phyloP scores from a whole-genome alignment of 2,329 filamentous ascomycete genomes.

The Dendryphion nanum region DNA sequence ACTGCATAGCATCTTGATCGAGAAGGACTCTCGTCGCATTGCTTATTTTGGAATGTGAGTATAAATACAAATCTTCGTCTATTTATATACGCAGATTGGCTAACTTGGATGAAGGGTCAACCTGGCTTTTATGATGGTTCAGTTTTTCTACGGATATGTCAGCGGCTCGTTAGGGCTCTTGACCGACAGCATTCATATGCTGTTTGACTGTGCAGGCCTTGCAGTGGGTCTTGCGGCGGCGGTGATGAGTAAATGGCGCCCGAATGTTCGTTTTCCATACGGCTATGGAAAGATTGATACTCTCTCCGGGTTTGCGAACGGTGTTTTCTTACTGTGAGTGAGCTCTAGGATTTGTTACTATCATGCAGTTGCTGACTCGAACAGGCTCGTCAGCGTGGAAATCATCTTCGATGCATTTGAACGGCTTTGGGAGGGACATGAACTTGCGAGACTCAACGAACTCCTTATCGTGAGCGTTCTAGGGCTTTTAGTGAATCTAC shows the following conservation, averaged over 20 bases:
- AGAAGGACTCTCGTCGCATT: constrained; percentile 90
- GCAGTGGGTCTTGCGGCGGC: constrained; percentile 87
- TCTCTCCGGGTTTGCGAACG: constrained; percentile 92
- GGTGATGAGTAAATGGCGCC: constrained; percentile 95
- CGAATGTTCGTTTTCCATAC: constrained; percentile 84
- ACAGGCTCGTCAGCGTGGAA: constrained; percentile 85
- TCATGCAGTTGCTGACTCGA: constrained; percentile 10
- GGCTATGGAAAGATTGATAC: constrained; percentile 97
- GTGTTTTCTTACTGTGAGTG: constrained; percentile 82
- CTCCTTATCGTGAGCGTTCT: constrained; percentile 84
- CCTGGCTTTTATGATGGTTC: constrained; percentile 90
- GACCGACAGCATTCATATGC: constrained; percentile 98
- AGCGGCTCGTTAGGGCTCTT: constrained; percentile 93
- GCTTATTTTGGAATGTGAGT: constrained; percentile 93
- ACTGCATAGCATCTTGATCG: constrained; percentile 78
- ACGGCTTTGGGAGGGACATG: constrained; percentile 75
- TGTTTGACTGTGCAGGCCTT: constrained; percentile 94
- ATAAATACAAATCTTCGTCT: neutral
- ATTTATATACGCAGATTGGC: neutral
- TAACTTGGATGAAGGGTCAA: constrained; percentile 64
- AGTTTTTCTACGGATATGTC: constrained; percentile 89
- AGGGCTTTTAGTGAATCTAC: constrained; percentile 84
- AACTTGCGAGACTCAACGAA: constrained; percentile 82
- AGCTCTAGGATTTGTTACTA: neutral
- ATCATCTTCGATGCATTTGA: constrained; percentile 95